Evolutionary conservation across 352 stramenopile species (phyloP).

Genomic region (Phytopythium kandeliae): DNA sequence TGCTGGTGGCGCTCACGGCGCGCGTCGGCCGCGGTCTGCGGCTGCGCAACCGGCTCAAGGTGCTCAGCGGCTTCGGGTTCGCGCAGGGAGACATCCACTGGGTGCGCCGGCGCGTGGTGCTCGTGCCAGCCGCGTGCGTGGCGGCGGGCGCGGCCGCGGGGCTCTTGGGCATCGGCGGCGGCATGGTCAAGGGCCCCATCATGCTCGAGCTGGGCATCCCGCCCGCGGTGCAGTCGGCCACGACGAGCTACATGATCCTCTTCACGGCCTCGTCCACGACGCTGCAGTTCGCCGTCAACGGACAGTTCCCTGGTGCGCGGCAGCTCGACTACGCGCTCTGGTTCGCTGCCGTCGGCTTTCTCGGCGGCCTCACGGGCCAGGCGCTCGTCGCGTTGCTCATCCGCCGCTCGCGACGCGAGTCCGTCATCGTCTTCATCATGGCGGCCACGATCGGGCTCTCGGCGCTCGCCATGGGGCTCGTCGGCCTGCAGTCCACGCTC

Average conservation of each 20-base stretch:
- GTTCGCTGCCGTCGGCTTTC: slow-evolving; percentile 89
- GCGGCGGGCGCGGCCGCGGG: slow-evolving; percentile 93
- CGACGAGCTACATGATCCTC: slow-evolving; percentile 89
- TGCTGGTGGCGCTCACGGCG: slow-evolving; percentile 60
- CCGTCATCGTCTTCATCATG: slow-evolving; percentile 80
- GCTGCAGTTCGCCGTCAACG: slow-evolving; percentile 78
- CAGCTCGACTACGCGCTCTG: slow-evolving; percentile 91
- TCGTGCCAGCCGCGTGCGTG: slow-evolving; percentile 92
- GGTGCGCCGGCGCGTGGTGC: slow-evolving; percentile 79
- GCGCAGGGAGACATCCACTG: slow-evolving; percentile 94
- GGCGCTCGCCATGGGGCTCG: slow-evolving; percentile 58
- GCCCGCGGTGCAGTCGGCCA: slow-evolving; percentile 83
- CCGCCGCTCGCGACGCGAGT: slow-evolving; percentile 85
- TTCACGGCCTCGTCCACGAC: slow-evolving; percentile 94
- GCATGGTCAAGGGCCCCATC: slow-evolving; percentile 96
- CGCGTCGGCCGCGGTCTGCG: slow-evolving; percentile 53
- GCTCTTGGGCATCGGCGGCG: slow-evolving; percentile 94
- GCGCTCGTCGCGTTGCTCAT: slow-evolving; percentile 87
- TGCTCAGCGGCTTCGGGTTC: slow-evolving; percentile 72
- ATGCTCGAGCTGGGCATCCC: slow-evolving; percentile 98
- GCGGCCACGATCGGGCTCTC: slow-evolving; percentile 68
- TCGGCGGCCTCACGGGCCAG: slow-evolving; percentile 70
- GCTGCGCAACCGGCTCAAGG: slow-evolving; percentile 66
- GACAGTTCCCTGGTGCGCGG: slow-evolving; percentile 60
- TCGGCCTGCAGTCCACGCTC: slow-evolving; percentile 51